phyloP scores from a whole-genome alignment of 1,284 basidiomycete species.

The Caloboletus inedulis region DNA sequence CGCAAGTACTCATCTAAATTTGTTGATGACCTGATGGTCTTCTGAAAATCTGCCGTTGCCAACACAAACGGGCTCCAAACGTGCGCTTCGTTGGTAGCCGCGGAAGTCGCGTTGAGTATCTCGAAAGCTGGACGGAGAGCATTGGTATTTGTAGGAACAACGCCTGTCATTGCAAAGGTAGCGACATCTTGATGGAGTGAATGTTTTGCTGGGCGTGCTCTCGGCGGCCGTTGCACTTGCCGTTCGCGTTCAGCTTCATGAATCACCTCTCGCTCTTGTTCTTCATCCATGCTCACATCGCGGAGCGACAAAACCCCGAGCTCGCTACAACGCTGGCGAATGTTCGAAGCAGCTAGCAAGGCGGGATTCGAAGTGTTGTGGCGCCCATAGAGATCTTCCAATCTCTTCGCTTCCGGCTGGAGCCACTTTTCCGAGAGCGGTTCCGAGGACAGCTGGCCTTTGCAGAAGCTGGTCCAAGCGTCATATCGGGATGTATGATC shows the following conservation, averaged over 20 bases:
- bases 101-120: conserved; percentile 14
- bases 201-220: conserved; percentile 24
- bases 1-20: conserved; percentile 36
- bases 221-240: conserved; percentile 36
- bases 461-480: conserved; percentile 31
- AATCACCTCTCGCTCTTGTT: conserved; percentile 48
- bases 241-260: conserved; percentile 44
- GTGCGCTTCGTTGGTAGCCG: conserved; percentile 1
- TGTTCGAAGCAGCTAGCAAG: conserved; percentile 15
- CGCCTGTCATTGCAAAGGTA: conserved; percentile 27
- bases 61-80: conserved; percentile 25
- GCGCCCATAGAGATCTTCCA: conserved; percentile 39
- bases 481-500: conserved; percentile 37
- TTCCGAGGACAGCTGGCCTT: not conserved
- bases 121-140: conserved; percentile 15
- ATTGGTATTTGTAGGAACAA: not conserved
- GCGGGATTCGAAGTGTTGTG: not conserved
- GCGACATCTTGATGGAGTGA: conserved; percentile 20
- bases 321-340: conserved; percentile 28
- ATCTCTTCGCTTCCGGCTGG: conserved; percentile 37
- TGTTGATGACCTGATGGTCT: not conserved
- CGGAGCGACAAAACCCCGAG: conserved; percentile 28
- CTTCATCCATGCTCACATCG: conserved; percentile 38
- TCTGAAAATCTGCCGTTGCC: conserved; percentile 34
- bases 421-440: conserved; percentile 36